phyloP scores from a whole-genome alignment of 768 basidiomycete species.

The Hirschioporus abietinus region DNA sequence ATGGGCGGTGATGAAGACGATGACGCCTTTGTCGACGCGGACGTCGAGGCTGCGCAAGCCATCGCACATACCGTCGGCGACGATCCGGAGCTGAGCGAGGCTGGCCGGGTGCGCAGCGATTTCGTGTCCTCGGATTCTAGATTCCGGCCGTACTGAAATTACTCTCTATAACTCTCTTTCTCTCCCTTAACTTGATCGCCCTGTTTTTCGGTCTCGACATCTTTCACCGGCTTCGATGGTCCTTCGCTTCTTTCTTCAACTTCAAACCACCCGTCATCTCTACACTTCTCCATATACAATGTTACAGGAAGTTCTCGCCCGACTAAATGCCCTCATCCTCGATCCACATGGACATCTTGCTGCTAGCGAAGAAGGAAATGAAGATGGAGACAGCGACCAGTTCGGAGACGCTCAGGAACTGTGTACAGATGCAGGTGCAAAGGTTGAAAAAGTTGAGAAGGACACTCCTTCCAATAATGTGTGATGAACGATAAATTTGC shows the following conservation, averaged over 20 bases:
- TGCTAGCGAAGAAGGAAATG: conserved; percentile 13
- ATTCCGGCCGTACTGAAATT: conserved; percentile 80
- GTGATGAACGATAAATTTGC: no score
- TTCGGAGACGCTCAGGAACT: conserved; percentile 11
- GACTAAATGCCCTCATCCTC: conserved; percentile 79
- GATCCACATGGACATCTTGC: conserved; percentile 35
- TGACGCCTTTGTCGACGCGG: conserved; percentile 51
- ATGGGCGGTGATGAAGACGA: conserved; percentile 43
- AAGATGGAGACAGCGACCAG: conserved; percentile 15
- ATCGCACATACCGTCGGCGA: conserved; percentile 55
- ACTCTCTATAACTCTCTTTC: conserved; percentile 19
- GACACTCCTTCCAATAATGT: background rate
- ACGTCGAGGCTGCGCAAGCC: conserved; percentile 34
- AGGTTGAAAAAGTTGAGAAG: conserved; percentile 3
- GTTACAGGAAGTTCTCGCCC: conserved; percentile 69
- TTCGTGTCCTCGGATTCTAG: conserved; percentile 63
- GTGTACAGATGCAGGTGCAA: conserved; percentile 12
- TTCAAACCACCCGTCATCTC: no score
- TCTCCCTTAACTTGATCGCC: conserved; percentile 11
- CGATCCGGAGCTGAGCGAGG: conserved; percentile 73
- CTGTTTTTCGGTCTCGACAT: no score
- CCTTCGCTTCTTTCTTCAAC: no score
- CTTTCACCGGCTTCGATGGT: background rate
- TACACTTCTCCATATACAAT: background rate
- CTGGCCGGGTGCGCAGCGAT: conserved; percentile 93